These are phyloP conservation scores for Tolypocladium pustulatum DNA, from an alignment of 2,329 filamentous ascomycete species.

Conservation along the genomic window DNA sequence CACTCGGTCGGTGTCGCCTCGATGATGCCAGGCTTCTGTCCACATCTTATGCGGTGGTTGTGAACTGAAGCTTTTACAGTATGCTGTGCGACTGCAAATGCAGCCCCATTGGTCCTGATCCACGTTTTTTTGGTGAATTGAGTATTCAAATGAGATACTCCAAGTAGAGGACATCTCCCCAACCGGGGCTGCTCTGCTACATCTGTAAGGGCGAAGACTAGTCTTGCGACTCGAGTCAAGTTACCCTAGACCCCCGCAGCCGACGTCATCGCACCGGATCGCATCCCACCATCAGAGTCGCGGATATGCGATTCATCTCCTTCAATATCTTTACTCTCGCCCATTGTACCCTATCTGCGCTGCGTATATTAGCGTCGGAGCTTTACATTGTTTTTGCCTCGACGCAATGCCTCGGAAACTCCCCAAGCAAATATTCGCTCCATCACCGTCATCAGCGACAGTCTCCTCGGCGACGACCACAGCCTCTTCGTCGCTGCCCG, in stretches of 20 bases:
- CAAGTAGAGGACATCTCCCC: too few species aligned
- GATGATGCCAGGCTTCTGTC: too few species aligned
- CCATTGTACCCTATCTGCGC: neutral
- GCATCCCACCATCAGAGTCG: neutral
- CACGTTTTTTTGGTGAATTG: too few species aligned
- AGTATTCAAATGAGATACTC: too few species aligned
- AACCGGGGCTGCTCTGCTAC: too few species aligned
- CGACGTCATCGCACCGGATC: neutral
- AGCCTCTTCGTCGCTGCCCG: conserved; percentile 17
- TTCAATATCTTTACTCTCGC: neutral
- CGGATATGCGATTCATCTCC: too few species aligned
- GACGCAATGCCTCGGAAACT: conserved; percentile 20
- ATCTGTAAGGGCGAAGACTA: too few species aligned
- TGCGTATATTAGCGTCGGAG: neutral
- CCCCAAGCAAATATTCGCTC: conserved; percentile 11
- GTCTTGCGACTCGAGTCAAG: too few species aligned
- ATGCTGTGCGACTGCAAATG: too few species aligned
- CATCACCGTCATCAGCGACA: conserved; percentile 4
- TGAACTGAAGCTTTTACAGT: too few species aligned
- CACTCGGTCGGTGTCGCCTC: neutral
- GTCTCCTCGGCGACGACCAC: neutral
- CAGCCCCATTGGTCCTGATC: too few species aligned
- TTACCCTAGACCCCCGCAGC: neutral
- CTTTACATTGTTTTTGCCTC: neutral
- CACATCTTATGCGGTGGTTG: too few species aligned